Evolutionary conservation across 2,329 filamentous ascomycete genomes (phyloP).

Genomic region (Botrytis aclada): DNA sequence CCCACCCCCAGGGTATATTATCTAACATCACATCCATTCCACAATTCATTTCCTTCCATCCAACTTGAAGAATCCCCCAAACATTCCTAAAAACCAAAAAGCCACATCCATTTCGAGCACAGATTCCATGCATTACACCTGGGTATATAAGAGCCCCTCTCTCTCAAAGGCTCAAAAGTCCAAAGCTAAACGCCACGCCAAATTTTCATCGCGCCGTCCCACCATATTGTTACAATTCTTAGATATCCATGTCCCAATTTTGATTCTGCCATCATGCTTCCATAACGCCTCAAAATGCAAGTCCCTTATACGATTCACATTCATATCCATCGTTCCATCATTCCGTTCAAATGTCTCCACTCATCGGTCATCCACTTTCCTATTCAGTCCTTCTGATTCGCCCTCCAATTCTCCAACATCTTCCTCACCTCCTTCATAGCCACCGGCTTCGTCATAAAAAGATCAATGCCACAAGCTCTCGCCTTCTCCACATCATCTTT

Average conservation of each 20-base stretch:
- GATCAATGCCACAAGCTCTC: conserved; percentile 38
- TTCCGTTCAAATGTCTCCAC: neutral
- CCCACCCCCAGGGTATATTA: neutral
- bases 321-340: neutral
- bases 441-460: conserved; percentile 43
- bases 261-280: neutral
- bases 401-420: conserved; percentile 40
- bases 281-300: conserved; percentile 1
- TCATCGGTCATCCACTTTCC: neutral
- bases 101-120: neutral
- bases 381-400: conserved; percentile 30
- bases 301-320: neutral
- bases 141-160: neutral
- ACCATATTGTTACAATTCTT: neutral
- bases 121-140: neutral
- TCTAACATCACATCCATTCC: neutral
- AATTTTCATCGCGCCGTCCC: neutral
- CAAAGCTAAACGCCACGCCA: neutral
- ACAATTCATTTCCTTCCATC: neutral
- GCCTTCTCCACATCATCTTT: conserved; percentile 40
- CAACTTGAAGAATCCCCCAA: neutral
- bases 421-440: conserved; percentile 42
- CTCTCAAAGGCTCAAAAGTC: neutral
- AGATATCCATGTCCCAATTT: neutral
- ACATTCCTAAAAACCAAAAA: neutral